These are phyloP conservation scores for Aspergillus ruber DNA, from an alignment of 2,329 filamentous ascomycete genomes.

Conservation along the genomic window DNA sequence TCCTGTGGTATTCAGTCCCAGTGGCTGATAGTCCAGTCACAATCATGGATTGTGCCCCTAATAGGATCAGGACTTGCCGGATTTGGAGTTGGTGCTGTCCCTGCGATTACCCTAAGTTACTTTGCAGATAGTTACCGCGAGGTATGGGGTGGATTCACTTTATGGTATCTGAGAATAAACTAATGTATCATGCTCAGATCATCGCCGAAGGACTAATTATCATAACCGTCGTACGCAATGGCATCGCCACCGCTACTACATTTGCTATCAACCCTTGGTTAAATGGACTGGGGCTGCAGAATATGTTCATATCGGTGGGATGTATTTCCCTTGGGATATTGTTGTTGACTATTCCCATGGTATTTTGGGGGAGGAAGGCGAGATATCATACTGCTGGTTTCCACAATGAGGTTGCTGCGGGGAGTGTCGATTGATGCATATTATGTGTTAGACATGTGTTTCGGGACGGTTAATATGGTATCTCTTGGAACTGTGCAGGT, in stretches of 20 bases:
- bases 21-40: neutral
- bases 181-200: neutral
- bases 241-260: neutral
- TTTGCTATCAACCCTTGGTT: slow-evolving; percentile 6
- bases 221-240: slow-evolving; percentile 1
- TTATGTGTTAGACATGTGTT: no score
- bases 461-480: no score
- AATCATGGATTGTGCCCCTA: slow-evolving; percentile 4
- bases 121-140: slow-evolving; percentile 6
- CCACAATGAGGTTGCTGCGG: neutral
- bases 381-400: slow-evolving; percentile 1
- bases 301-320: slow-evolving; percentile 4
- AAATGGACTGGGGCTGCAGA: slow-evolving; percentile 1
- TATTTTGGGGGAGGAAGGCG: slow-evolving; percentile 3
- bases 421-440: no score
- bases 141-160: neutral
- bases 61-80: slow-evolving; percentile 4
- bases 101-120: slow-evolving; percentile 3
- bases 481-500: no score
- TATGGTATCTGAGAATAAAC: no score
- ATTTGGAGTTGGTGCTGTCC: slow-evolving; percentile 4
- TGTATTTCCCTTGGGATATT: slow-evolving; percentile 1
- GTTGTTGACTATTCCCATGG: slow-evolving; percentile 2
- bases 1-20: neutral
- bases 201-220: neutral